Evolutionary conservation across 2,329 filamentous ascomycete species (phyloP), one percentile per base, ranked within the genome.

Genomic region (Apiospora hydei): DNA sequence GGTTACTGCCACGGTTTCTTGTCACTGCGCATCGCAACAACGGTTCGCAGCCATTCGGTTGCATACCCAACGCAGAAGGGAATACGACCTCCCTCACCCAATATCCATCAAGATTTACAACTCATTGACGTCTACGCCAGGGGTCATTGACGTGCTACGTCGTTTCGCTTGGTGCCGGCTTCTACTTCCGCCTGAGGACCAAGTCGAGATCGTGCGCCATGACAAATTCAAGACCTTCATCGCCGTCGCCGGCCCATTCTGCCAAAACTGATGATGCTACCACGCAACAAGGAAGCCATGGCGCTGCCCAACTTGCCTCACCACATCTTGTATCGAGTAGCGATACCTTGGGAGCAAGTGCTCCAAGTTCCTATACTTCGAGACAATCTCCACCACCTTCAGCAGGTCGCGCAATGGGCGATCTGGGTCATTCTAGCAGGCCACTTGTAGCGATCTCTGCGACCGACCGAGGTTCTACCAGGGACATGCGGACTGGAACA

Each of bases 241-340:
- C 66, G 41, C 72, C 73, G 72, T 73, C 72, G 67, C 46, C 74
- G 70, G 74, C 73, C 71, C 72, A 73, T 73, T 70, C 70, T 75
- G 73, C 76, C 73, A 71, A 71, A 72, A 73, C 71, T 75, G 76
- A 76, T 72, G 73, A 76, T 77, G 73, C 72, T 74, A 78, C 77
- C 75, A 74, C 72, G 69, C 71, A 71, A 38, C 44, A 57, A 72
- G 69, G 70, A 57, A 69, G 69, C 72, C 73, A 71, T 72, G 61
- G 78, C 79, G 78, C 76, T 80, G 78, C 77, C 78, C 78, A 80
- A 80, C 75, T 73, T 18, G n/a, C 66, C 41, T 30, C 66, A 1
- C 41, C 30, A 18, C 14, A 16, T 47, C 41, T 16, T 21, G 57
- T 11, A 10, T 13, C 13, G 21, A 64, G 57, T 6, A 64, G 57